Conservation (phyloP, 2,329 filamentous ascomycete species). For the Aspergillus costaricaensis region DNA sequence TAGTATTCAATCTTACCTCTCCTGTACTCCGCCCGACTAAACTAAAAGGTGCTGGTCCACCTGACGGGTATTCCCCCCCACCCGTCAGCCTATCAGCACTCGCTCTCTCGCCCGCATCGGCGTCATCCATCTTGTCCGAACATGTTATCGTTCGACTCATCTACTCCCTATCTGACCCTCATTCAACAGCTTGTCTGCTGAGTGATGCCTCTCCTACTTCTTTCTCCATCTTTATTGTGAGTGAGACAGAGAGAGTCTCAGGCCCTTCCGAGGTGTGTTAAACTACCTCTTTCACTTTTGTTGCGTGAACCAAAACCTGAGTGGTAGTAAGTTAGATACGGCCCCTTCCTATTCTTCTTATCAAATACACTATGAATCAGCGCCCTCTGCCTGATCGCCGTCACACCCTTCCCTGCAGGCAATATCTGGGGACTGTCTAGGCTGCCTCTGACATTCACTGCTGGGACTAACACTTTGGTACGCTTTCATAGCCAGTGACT, state of each 20-base stretch:
- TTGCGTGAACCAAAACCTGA: too few relatives aligned
- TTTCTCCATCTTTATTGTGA: too few relatives aligned
- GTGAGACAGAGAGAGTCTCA: neutral
- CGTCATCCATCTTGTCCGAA: slow-evolving; percentile 17
- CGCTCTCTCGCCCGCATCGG: slow-evolving; percentile 10
- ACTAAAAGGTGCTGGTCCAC: slow-evolving; percentile 14
- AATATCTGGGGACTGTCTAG: neutral
- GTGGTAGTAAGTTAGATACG: too few relatives aligned
- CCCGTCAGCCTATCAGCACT: slow-evolving; percentile 21
- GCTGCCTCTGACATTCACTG: neutral
- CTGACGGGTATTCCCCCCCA: slow-evolving; percentile 22
- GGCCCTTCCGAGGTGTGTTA: neutral
- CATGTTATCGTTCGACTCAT: neutral
- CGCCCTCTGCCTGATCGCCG: neutral
- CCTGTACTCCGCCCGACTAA: too few relatives aligned
- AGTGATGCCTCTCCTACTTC: too few relatives aligned
- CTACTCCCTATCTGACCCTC: neutral
- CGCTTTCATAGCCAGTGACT: slow-evolving; percentile 1
- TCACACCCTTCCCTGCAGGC: neutral
- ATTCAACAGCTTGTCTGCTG: too few relatives aligned
- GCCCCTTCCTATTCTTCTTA: neutral
- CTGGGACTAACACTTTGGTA: neutral
- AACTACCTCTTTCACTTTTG: neutral
- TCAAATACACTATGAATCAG: neutral
- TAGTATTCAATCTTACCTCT: too few relatives aligned